Evolutionary conservation across 2,329 filamentous ascomycete species (phyloP), one percentile per base, ranked within the genome.

Genomic region (Hymenoscyphus repandus): DNA sequence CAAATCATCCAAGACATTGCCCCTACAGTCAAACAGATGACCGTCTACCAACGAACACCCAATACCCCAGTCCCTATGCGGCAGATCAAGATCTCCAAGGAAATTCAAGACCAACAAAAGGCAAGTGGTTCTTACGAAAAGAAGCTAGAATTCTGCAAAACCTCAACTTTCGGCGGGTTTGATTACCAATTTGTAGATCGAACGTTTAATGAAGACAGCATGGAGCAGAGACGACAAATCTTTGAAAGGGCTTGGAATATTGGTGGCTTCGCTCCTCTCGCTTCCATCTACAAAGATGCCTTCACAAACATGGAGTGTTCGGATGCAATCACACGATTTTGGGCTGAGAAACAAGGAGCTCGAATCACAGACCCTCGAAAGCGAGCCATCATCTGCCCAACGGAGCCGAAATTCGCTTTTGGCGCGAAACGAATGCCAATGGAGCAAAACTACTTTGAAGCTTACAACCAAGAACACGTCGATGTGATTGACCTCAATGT

Each of bases 31-130:
- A 73, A 70, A 5, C 66, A 75, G 1, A 56, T 87, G 20, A 74
- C 68, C 2, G 78, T 87, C 33, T 85, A 86, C 64, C 82, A 86
- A 59, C 75, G 84, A 10, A 86, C 82, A 1, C 83, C 84, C 0
- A 87, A 86, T 52, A 69, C 84, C 6, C 43, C 54, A n/a, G 10
- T 52, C 17, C 59, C 51, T 18, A 57, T 62, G 58, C 33, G 9
- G 5, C 15, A 39, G 11, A 13, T 12, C 6, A 47, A 17, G 6
- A 5, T 47, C 9, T 13, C 33, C 13, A 4, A 37, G 9, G 45
- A 39, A 39, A 11, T 34, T 11, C 43, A 36, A 13, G 15, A 34
- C 18, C n/a, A 34, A 12, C n/a, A 20, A 17, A 45, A 45, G 31
- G 30, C 39, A 20, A 20, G 13, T 45, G 43, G 43, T 18, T 17